These are phyloP conservation scores for Solanum sparsipilum DNA, from an alignment of 257 asterid species.

Conservation along the genomic window DNA sequence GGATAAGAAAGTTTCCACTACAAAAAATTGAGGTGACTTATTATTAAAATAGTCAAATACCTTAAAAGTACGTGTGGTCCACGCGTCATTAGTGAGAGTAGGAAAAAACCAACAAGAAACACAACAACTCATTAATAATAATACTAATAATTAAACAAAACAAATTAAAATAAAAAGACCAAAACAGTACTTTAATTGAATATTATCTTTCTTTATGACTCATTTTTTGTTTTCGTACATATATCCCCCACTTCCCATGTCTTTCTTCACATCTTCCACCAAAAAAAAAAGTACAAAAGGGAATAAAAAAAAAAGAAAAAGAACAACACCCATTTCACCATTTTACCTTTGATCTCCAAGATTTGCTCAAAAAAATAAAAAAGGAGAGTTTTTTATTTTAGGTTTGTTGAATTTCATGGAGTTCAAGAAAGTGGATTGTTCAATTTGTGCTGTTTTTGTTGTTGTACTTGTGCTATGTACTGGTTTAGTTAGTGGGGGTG, in stretches of 20 bases:
- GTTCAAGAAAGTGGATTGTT: slow-evolving; percentile 32
- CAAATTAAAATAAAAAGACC: background rate
- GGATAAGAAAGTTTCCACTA: background rate
- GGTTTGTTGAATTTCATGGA: slow-evolving; percentile 13
- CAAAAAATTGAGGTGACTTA: background rate
- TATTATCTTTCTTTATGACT: background rate
- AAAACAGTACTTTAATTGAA: slow-evolving; percentile 15
- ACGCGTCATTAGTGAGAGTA: background rate
- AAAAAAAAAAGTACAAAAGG: background rate
- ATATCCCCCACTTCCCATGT: background rate
- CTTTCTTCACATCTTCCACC: slow-evolving; percentile 10
- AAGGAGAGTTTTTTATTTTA: background rate
- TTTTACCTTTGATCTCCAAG: slow-evolving; percentile 20
- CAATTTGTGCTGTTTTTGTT: slow-evolving; percentile 24
- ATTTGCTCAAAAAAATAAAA: background rate
- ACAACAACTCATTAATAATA: background rate
- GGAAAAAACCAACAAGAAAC: background rate
- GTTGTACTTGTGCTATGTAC: slow-evolving; percentile 23
- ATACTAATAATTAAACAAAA: background rate
- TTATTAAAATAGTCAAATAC: background rate
- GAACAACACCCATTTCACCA: slow-evolving; percentile 12
- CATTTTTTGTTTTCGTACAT: background rate
- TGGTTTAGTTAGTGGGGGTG: slow-evolving; percentile 56
- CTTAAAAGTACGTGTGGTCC: background rate
- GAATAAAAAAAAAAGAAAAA: background rate